Conservation (phyloP, 768 basidiomycete genomes). For the Lanmaoa pseudosensibilis region DNA sequence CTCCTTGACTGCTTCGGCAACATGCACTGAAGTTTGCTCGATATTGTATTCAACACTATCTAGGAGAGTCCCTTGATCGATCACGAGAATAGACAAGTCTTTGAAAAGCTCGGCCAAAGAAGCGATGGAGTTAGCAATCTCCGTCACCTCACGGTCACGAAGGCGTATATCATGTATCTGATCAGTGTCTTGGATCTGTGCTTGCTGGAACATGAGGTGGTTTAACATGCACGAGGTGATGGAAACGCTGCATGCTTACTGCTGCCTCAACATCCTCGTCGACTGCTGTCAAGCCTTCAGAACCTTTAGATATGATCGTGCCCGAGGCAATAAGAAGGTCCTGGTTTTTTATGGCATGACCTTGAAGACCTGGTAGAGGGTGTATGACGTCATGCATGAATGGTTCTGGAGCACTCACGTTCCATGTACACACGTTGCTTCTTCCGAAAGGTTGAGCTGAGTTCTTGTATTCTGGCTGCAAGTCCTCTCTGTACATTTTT, state of each 20-base stretch:
- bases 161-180: slow-evolving; percentile 42
- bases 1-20: slow-evolving; percentile 83
- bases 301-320: slow-evolving; percentile 75
- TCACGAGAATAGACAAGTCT: slow-evolving; percentile 88
- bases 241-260: slow-evolving; percentile 46
- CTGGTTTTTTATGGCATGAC: slow-evolving; percentile 97
- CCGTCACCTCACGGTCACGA: slow-evolving; percentile 72
- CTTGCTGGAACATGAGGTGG: slow-evolving; percentile 26
- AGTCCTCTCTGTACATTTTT: slow-evolving; percentile 95
- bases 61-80: slow-evolving; percentile 95
- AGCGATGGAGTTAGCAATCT: slow-evolving; percentile 91
- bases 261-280: slow-evolving; percentile 91
- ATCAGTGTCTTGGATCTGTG: slow-evolving; percentile 38
- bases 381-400: slow-evolving; percentile 8
- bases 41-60: slow-evolving; percentile 98
- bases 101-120: slow-evolving; percentile 94
- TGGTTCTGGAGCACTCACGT: slow-evolving; percentile 57
- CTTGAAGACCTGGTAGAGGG: slow-evolving; percentile 73
- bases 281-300: slow-evolving; percentile 78
- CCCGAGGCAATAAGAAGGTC: slow-evolving; percentile 91
- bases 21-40: slow-evolving; percentile 81
- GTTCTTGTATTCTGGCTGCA: slow-evolving; percentile 93
- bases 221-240: slow-evolving; percentile 15
- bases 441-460: slow-evolving; percentile 90
- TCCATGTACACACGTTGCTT: slow-evolving; percentile 99